Evolutionary conservation across 495 filamentous ascomycete species (phyloP).

Genomic region (Daldinia childiae): DNA sequence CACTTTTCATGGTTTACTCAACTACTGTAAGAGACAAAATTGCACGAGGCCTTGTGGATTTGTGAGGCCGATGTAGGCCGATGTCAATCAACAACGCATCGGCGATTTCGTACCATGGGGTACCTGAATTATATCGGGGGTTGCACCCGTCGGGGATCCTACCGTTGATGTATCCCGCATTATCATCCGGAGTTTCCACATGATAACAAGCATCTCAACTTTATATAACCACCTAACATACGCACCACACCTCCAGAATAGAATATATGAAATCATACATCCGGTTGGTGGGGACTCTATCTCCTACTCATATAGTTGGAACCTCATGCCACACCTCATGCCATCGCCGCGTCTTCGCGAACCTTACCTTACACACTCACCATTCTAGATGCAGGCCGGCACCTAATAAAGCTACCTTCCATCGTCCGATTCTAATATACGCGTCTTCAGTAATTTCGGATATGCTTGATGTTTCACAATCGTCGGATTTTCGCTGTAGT

Average conservation of each 20-base stretch:
- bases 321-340: conserved; percentile 12
- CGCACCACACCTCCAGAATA: background rate
- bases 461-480: background rate
- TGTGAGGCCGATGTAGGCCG: background rate
- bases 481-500: background rate
- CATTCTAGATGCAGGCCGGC: conserved; percentile 30
- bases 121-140: background rate
- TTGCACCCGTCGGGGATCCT: background rate
- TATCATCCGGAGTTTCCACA: background rate
- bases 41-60: background rate
- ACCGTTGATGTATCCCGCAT: background rate
- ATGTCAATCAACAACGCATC: background rate
- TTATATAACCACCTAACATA: background rate
- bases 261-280: background rate
- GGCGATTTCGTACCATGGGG: background rate
- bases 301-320: conserved; percentile 8
- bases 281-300: background rate
- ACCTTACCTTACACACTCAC: conserved; percentile 8
- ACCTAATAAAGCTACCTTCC: conserved; percentile 3
- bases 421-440: conserved; percentile 21
- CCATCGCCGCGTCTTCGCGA: background rate
- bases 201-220: background rate
- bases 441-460: background rate
- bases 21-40: background rate
- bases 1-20: background rate